Evolutionary conservation across 805 yeast genomes (phyloP).

Genomic region (Pachysolen tannophilus): DNA sequence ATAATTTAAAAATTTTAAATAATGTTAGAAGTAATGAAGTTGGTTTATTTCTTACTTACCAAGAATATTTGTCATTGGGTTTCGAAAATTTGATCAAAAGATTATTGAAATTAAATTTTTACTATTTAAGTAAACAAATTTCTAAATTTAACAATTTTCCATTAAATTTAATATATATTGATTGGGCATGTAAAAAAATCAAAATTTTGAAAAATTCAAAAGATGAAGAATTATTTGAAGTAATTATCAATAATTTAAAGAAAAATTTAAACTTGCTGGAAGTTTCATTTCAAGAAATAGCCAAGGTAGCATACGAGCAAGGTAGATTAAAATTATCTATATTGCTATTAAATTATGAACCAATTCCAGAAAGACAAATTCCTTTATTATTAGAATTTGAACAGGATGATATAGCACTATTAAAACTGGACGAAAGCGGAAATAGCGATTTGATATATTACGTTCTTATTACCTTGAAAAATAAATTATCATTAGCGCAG

Average conservation of each 20-base stretch:
- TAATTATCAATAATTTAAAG: conserved; percentile 39
- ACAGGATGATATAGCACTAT: conserved; percentile 60
- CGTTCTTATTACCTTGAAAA: conserved; percentile 46
- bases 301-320: conserved; percentile 66
- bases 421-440: conserved; percentile 54
- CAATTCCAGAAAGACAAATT: conserved; percentile 51
- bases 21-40: conserved; percentile 53
- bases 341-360: conserved; percentile 61
- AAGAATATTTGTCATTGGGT: conserved; percentile 43
- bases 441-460: conserved; percentile 53
- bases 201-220: conserved; percentile 39
- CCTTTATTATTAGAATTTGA: conserved; percentile 62
- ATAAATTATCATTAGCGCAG: conserved; percentile 52
- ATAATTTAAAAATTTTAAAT: conserved; percentile 60
- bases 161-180: conserved; percentile 46
- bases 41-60: conserved; percentile 62
- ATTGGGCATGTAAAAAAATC: conserved; percentile 79
- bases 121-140: conserved; percentile 55
- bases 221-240: conserved; percentile 51
- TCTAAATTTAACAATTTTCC: conserved; percentile 41
- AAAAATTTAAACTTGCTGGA: no score
- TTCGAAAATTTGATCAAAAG: conserved; percentile 48
- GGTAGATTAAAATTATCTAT: conserved; percentile 70
- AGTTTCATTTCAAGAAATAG: conserved; percentile 51
- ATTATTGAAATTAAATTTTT: conserved; percentile 50